A percentile compares a stretch with the other conserved stretches of the same genome.
Evolutionary conservation across 805 yeast species (phyloP).

Genomic region (Metschnikowia orientalis): DNA sequence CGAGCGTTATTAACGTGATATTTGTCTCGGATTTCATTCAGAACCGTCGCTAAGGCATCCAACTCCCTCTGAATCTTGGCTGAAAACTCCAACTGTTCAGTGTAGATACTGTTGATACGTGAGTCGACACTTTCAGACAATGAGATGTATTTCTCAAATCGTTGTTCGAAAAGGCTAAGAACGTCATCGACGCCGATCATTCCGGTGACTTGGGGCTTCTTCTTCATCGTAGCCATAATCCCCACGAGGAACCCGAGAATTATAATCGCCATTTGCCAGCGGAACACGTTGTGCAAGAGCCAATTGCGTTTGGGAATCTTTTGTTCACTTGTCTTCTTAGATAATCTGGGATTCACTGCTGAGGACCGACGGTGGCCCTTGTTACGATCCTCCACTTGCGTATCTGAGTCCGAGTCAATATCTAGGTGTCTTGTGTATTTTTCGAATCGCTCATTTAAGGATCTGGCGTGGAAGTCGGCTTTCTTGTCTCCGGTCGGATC

Average conservation of each 20-base stretch:
- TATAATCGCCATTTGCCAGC: neutral
- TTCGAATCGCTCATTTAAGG: conserved; percentile 18
- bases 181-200: conserved; percentile 1
- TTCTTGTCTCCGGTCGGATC: conserved; percentile 4
- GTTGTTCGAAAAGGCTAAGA: conserved; percentile 7
- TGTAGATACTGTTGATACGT: conserved; percentile 19
- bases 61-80: conserved; percentile 15
- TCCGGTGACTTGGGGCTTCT: neutral
- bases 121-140: conserved; percentile 16
- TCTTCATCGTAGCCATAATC: neutral
- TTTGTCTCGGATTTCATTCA: conserved; percentile 9
- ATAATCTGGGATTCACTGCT: neutral
- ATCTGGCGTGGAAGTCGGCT: conserved; percentile 4
- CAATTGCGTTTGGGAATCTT: neutral
- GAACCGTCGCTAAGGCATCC: conserved; percentile 14
- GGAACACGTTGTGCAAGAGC: too few species aligned
- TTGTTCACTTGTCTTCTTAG: neutral
- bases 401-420: conserved; percentile 7
- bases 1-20: conserved; percentile 4
- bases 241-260: conserved; percentile 7
- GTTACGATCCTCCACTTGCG: conserved; percentile 9
- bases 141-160: conserved; percentile 14
- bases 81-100: conserved; percentile 16
- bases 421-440: conserved; percentile 15
- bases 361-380: neutral